phyloP scores from a whole-genome alignment of 306 rosid species.

The Herpetospermum pedunculosum region DNA sequence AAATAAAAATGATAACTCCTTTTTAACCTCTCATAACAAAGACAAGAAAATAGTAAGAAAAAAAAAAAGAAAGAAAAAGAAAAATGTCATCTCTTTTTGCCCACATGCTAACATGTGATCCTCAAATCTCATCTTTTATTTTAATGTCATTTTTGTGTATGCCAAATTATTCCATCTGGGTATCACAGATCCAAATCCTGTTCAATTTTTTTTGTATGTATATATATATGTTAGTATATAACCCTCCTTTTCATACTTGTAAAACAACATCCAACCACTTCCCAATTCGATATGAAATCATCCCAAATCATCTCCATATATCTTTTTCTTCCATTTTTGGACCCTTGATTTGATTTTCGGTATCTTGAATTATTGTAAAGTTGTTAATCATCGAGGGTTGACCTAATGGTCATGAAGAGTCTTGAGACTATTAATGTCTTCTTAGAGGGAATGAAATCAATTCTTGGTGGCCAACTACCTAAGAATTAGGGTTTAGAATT shows the following conservation, averaged over 20 bases:
- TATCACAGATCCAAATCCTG: neutral
- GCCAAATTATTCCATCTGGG: neutral
- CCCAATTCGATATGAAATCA: neutral
- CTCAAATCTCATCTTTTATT: slow-evolving; percentile 5
- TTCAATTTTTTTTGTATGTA: neutral
- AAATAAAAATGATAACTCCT: too few species aligned
- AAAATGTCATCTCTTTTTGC: neutral
- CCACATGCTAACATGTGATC: slow-evolving; percentile 11
- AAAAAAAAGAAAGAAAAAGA: neutral
- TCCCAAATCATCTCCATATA: neutral
- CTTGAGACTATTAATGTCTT: too few species aligned
- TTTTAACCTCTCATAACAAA: neutral
- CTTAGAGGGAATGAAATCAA: too few species aligned
- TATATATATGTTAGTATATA: neutral
- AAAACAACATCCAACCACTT: slow-evolving; percentile 2
- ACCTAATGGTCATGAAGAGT: too few species aligned
- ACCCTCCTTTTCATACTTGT: neutral
- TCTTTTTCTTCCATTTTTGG: neutral
- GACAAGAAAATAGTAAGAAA: neutral
- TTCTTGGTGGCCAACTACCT: too few species aligned
- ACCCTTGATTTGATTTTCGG: neutral
- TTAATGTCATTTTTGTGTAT: slow-evolving; percentile 5
- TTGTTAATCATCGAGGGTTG: too few species aligned
- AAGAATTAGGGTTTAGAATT: too few species aligned
- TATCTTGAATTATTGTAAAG: too few species aligned